Evolutionary conservation across 257 asterid genomes (phyloP).

Genomic region (Marsdenia floribunda): DNA sequence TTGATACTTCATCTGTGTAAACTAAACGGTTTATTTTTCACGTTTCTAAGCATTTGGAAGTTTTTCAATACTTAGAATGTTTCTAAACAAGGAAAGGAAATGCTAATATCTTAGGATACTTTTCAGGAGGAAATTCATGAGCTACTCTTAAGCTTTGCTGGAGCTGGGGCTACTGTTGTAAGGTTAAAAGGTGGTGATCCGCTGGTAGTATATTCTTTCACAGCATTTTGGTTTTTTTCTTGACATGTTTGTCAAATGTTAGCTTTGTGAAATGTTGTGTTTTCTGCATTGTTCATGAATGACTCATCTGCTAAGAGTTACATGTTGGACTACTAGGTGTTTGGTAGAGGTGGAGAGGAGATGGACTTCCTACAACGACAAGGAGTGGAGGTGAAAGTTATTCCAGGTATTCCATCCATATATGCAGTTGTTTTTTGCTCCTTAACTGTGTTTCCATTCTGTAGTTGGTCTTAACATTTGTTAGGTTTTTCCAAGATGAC

Average conservation of each 20-base stretch:
- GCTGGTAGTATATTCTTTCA: constrained; percentile 42
- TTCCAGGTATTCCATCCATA: constrained; percentile 53
- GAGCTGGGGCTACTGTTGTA: constrained; percentile 93
- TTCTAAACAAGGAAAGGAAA: background rate
- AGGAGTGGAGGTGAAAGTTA: constrained; percentile 80
- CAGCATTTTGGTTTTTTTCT: background rate
- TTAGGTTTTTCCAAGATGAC: background rate
- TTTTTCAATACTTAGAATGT: constrained; percentile 1
- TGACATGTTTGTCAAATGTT: background rate
- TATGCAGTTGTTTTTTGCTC: background rate
- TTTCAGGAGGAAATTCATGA: constrained; percentile 93
- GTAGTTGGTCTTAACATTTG: background rate
- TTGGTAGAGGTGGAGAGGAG: constrained; percentile 98
- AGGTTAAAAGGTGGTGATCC: constrained; percentile 99
- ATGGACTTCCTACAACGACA: constrained; percentile 92
- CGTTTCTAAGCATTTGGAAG: background rate
- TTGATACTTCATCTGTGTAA: background rate
- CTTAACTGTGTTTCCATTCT: background rate
- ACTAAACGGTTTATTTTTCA: background rate
- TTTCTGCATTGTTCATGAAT: background rate
- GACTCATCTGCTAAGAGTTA: background rate
- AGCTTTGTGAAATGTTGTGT: background rate
- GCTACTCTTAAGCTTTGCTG: constrained; percentile 90
- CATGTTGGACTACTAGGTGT: constrained; percentile 52
- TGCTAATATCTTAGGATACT: constrained; percentile 14